phyloP scores from a whole-genome alignment of 1,139 yeast genomes.

The Blastobotrys arbuscula region DNA sequence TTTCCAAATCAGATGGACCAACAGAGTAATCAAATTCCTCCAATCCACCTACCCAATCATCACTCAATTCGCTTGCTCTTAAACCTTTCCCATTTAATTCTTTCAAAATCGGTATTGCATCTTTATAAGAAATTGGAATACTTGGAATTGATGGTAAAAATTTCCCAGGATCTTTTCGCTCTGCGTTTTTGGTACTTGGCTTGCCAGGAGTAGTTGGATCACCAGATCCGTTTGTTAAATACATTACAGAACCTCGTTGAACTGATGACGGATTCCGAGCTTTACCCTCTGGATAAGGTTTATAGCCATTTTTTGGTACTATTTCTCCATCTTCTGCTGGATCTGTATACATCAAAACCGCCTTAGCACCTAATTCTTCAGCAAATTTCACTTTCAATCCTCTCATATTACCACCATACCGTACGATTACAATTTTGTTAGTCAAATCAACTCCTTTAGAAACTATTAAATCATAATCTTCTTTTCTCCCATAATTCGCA shows the following conservation, averaged over 20 bases:
- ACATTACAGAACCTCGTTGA: conserved; percentile 81
- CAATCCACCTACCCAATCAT: conserved; percentile 46
- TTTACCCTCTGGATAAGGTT: conserved; percentile 60
- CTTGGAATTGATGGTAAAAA: conserved; percentile 58
- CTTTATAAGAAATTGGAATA: conserved; percentile 54
- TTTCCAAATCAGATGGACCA: conserved; percentile 54
- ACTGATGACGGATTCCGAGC: conserved; percentile 66
- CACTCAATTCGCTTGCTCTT: conserved; percentile 31
- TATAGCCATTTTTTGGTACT: conserved; percentile 46
- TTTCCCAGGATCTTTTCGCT: conserved; percentile 43
- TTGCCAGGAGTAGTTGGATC: conserved; percentile 89
- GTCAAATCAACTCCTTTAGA: conserved; percentile 43
- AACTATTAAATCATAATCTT: conserved; percentile 46
- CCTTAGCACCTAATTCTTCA: conserved; percentile 56
- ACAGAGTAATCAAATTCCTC: conserved; percentile 46
- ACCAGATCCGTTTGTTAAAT: conserved; percentile 71
- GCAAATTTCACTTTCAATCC: conserved; percentile 68
- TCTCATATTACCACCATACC: conserved; percentile 57
- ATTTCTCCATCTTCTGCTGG: conserved; percentile 57
- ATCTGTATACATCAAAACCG: conserved; percentile 56
- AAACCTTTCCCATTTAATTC: conserved; percentile 53
- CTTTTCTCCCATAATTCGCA: conserved; percentile 55
- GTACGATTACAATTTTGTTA: conserved; percentile 52
- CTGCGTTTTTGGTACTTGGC: conserved; percentile 50
- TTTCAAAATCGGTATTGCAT: conserved; percentile 51